Evolutionary conservation across 2,329 filamentous ascomycete species (phyloP).

Genomic region (Fusarium piperis): DNA sequence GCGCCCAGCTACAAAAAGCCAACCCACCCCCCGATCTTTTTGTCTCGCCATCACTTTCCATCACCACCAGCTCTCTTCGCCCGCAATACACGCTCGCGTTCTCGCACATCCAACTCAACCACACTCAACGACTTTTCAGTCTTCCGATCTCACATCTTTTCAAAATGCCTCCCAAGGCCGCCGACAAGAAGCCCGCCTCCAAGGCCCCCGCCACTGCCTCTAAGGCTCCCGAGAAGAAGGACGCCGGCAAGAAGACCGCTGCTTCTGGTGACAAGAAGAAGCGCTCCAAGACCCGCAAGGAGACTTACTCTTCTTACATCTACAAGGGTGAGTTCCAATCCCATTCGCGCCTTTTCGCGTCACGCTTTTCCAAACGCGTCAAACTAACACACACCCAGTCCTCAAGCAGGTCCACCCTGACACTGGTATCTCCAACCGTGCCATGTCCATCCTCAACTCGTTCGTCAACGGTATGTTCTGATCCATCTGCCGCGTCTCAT

Average conservation of each 20-base stretch:
- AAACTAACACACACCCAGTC: constrained; percentile 65
- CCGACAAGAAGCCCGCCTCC: constrained; percentile 98
- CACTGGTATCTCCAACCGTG: constrained; percentile 99
- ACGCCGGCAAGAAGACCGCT: constrained; percentile 99
- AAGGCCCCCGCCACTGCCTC: constrained; percentile 86
- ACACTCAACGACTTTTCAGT: constrained; percentile 16
- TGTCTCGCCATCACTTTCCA: constrained; percentile 57
- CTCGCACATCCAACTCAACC: constrained; percentile 23
- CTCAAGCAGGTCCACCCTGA: constrained; percentile 99
- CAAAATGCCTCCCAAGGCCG: constrained; percentile 94
- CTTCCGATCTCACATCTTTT: constrained; percentile 27
- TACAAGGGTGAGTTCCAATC: constrained; percentile 86
- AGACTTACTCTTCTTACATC: constrained; percentile 99
- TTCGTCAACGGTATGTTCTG: constrained; percentile 90
- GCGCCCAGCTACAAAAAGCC: constrained; percentile 71
- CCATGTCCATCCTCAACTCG: constrained; percentile 99
- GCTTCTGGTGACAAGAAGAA: constrained; percentile 99
- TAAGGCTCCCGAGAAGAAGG: constrained; percentile 92
- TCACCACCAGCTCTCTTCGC: constrained; percentile 49
- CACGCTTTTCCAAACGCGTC: constrained; percentile 15
- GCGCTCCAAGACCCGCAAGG: constrained; percentile 99
- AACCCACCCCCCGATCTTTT: constrained; percentile 61
- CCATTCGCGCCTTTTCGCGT: constrained; percentile 16
- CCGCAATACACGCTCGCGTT: constrained; percentile 33
- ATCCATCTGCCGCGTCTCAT: not conserved